A percentile compares a stretch with the other conserved stretches of the same genome.
Conservation (phyloP, 1,139 yeast genomes). For the Scheffersomyces stambukii region DNA sequence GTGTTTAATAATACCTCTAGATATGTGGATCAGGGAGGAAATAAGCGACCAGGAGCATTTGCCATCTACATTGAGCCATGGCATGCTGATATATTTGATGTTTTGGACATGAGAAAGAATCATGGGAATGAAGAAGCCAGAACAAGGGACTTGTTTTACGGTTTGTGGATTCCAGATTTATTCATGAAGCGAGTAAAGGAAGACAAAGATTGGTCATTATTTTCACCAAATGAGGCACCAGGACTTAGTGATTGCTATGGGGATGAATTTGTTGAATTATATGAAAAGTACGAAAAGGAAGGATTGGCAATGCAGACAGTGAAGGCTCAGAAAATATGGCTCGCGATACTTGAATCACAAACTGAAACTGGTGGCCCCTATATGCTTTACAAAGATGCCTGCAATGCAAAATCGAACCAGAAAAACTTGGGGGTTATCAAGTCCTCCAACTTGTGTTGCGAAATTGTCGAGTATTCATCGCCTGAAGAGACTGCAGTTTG, state of each 20-base stretch:
- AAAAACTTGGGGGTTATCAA: conserved; percentile 53
- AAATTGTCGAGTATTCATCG: conserved; percentile 52
- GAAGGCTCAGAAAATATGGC: conserved; percentile 54
- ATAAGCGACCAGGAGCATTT: conserved; percentile 60
- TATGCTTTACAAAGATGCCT: conserved; percentile 54
- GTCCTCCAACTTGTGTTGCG: conserved; percentile 58
- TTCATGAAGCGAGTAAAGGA: conserved; percentile 53
- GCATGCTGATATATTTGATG: conserved; percentile 55
- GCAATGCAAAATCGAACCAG: conserved; percentile 52
- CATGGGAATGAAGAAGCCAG: conserved; percentile 56
- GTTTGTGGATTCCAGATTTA: conserved; percentile 57
- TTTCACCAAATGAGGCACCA: conserved; percentile 52
- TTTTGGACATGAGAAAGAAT: conserved; percentile 49
- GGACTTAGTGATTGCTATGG: conserved; percentile 51
- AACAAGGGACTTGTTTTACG: conserved; percentile 55
- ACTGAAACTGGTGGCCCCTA: conserved; percentile 61
- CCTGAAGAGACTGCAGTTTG: conserved; percentile 56
- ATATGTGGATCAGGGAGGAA: conserved; percentile 62
- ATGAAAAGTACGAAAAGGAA: conserved; percentile 43
- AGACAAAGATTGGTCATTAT: conserved; percentile 49
- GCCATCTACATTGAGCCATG: conserved; percentile 61
- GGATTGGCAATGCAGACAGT: conserved; percentile 33
- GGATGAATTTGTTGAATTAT: conserved; percentile 42
- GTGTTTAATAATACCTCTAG: conserved; percentile 59
- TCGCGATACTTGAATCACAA: conserved; percentile 50